These are phyloP conservation scores for Ambrosia trifida DNA, from an alignment of 129 eudicot genomes.

Conservation along the genomic window DNA sequence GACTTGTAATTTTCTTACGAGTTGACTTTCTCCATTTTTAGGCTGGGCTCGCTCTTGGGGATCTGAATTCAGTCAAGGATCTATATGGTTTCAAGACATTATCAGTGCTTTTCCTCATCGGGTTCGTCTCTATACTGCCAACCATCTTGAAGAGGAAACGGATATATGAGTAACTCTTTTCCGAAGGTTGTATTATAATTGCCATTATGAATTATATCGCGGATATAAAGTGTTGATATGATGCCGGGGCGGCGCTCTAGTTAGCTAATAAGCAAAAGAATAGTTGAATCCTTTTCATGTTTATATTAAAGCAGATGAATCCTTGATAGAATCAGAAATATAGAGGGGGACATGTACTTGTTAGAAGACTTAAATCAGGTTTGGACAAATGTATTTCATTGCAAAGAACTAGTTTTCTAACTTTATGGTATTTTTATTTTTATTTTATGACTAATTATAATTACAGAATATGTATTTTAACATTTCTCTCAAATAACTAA, in stretches of 20 bases:
- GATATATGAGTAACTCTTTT: slow-evolving; percentile 54
- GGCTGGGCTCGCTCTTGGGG: slow-evolving; percentile 99
- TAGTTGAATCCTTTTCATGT: slow-evolving; percentile 19
- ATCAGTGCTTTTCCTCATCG: slow-evolving; percentile 79
- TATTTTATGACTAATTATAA: not conserved
- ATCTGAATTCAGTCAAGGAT: slow-evolving; percentile 86
- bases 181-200: not conserved
- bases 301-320: slow-evolving; percentile 12
- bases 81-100: slow-evolving; percentile 83
- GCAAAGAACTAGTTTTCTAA: slow-evolving; percentile 1
- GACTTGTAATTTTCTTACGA: not conserved
- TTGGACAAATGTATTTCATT: slow-evolving; percentile 2
- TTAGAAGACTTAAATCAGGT: not conserved
- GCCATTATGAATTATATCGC: slow-evolving; percentile 15
- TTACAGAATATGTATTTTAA: not conserved
- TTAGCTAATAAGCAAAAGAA: slow-evolving; percentile 15
- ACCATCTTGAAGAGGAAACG: slow-evolving; percentile 85
- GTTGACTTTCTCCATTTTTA: slow-evolving; percentile 20
- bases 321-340: slow-evolving; percentile 4
- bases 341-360: slow-evolving; percentile 6
- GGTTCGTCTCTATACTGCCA: slow-evolving; percentile 65
- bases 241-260: slow-evolving; percentile 9
- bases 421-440: not conserved
- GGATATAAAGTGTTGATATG: not conserved
- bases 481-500: not conserved